Evolutionary conservation across 179 eudicot species (phyloP), one percentile per base, ranked within the genome.

Genomic region (Corrigiola litoralis): DNA sequence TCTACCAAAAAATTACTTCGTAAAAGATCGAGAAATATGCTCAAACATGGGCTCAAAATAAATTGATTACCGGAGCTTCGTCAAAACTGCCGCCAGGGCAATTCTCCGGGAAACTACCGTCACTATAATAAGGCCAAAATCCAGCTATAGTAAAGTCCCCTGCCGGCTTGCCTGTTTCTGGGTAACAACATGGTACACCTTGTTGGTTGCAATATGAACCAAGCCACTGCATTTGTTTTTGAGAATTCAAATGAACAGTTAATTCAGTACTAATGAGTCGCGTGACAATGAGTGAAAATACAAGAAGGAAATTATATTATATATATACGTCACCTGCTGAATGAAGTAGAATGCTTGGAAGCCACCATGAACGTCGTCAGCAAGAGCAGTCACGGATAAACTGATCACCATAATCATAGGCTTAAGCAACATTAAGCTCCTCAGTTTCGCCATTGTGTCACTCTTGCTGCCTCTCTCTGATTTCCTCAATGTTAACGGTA

Each of bases 121-220:
- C 25, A 8, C 18, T 27, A 9, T 38, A 40, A 37, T 50, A 72
- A 49, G 76, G 71, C 76, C 76, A 66, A 32, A 72, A 56, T 12
- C 76, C 76, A 10, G 8, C 17, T 3, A 72, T 48, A 5, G 76
- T 58, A 20, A 72, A 72, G 51, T 42, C 58, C 13, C 53, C 24
- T 0, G n/a, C 24, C 21, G 66, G 55, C 24, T 61, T 61, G 27
- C 71, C 76, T 12, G 40, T 23, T 50, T 71, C 40, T 17, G 76
- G 76, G 20, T 72, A 58, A 14, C 71, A 72, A 58, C 76, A 72
- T 1, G n/a, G 46, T 41, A 46, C 59, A 38, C 67, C 76, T 31
- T 41, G 7, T 28, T 72, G 76, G 23, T 58, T 66, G 14, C 76
- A 72, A 16, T 72, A 66, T 58, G 76, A 72, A 58, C 66, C 71